A percentile compares a stretch with the other conserved stretches of the same genome.
These are phyloP conservation scores for Schizonepeta tenuifolia DNA, from an alignment of 257 asterid genomes.

Conservation along the genomic window DNA sequence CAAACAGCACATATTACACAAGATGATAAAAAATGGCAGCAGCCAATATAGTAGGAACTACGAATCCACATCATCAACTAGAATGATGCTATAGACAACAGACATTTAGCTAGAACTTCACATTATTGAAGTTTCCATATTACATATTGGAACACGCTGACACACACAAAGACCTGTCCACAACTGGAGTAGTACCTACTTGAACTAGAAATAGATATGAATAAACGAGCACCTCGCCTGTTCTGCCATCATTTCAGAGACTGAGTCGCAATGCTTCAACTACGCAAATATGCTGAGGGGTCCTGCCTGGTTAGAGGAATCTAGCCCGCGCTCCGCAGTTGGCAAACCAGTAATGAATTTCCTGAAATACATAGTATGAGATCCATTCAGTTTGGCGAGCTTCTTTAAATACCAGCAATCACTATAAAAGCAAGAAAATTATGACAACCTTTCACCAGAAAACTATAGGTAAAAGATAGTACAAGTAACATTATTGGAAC, in stretches of 20 bases:
- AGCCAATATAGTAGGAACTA: conserved; percentile 29
- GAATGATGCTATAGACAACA: conserved; percentile 5
- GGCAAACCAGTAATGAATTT: conserved; percentile 76
- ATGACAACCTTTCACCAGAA: neutral
- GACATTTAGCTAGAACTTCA: conserved; percentile 27
- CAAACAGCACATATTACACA: neutral
- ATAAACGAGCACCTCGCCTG: conserved; percentile 1
- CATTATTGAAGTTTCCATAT: conserved; percentile 28
- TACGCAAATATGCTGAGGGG: conserved; percentile 73
- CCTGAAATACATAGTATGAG: conserved; percentile 48
- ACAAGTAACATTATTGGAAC: neutral
- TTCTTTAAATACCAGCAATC: neutral
- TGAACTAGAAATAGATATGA: conserved; percentile 9
- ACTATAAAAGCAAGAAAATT: neutral
- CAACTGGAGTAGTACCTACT: conserved; percentile 8
- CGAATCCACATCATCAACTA: conserved; percentile 26
- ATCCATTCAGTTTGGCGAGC: conserved; percentile 14
- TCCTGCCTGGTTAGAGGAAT: conserved; percentile 78
- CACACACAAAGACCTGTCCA: conserved; percentile 16
- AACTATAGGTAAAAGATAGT: neutral
- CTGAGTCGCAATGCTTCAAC: conserved; percentile 7
- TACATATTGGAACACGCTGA: conserved; percentile 28
- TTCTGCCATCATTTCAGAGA: conserved; percentile 7
- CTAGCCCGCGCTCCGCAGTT: conserved; percentile 80
- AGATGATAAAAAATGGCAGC: conserved; percentile 15